These are phyloP conservation scores for Amorphotheca resinae DNA, from an alignment of 495 filamentous ascomycete genomes.

Conservation along the genomic window DNA sequence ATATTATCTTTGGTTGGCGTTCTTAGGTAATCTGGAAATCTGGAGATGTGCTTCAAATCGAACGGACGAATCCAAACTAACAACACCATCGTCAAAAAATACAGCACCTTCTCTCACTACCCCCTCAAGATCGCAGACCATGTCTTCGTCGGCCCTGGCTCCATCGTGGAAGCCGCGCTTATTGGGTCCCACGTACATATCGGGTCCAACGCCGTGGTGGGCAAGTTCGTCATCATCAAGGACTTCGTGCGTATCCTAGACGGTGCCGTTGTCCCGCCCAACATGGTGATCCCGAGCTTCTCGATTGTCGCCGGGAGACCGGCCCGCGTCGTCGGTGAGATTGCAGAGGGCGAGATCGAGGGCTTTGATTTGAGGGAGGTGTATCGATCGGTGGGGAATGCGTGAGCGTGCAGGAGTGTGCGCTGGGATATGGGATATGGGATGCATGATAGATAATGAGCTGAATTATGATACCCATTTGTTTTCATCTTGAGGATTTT, in stretches of 20 bases:
- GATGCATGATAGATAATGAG: neutral
- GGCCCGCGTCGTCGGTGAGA: constrained; percentile 70
- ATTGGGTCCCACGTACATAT: constrained; percentile 77
- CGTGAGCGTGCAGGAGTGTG: no score
- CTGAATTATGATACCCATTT: constrained; percentile 9
- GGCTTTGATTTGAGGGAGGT: constrained; percentile 43
- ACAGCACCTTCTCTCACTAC: constrained; percentile 54
- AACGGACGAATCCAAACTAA: no score
- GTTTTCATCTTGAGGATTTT: no score
- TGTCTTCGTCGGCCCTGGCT: constrained; percentile 66
- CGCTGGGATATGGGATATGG: no score
- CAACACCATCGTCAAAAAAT: no score
- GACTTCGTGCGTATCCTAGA: constrained; percentile 79
- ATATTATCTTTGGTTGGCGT: neutral
- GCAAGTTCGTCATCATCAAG: constrained; percentile 80
- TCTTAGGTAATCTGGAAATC: no score
- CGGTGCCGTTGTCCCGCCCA: constrained; percentile 64
- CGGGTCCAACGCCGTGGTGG: constrained; percentile 58
- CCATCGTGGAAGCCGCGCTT: constrained; percentile 64
- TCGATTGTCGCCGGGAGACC: constrained; percentile 74
- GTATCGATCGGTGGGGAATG: constrained; percentile 40
- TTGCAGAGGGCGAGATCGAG: constrained; percentile 63
- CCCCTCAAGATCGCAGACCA: constrained; percentile 88
- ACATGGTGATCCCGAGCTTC: constrained; percentile 86
- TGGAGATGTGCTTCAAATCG: no score